These are phyloP conservation scores for Diaporthe sp. DNA, from an alignment of 2,329 filamentous ascomycete genomes.

Conservation along the genomic window DNA sequence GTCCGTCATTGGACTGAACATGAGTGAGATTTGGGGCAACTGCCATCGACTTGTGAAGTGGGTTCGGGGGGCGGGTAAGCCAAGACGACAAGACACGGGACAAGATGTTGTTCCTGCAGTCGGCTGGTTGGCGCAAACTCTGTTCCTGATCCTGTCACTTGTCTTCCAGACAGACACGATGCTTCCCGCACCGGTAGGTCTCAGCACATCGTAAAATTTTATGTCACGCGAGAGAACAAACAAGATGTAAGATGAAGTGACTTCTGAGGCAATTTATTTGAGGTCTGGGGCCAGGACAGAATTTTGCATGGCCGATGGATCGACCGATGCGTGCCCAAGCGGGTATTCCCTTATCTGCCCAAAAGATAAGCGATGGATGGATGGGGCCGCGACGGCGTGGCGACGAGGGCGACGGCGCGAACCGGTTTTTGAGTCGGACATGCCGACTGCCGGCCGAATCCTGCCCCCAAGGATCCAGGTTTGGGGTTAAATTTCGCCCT, in stretches of 20 bases:
- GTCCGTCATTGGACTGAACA: slow-evolving; percentile 36
- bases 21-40: slow-evolving; percentile 34
- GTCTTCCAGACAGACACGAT: slow-evolving; percentile 33
- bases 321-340: slow-evolving; percentile 29
- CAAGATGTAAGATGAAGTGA: not conserved
- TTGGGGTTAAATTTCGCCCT: not conserved
- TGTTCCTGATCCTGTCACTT: not conserved
- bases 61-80: slow-evolving; percentile 19
- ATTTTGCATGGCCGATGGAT: slow-evolving; percentile 33
- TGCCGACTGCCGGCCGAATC: slow-evolving; percentile 26
- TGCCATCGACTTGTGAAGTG: slow-evolving; percentile 38
- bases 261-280: slow-evolving; percentile 16
- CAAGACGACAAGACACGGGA: slow-evolving; percentile 27
- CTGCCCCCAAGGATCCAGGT: slow-evolving; percentile 22
- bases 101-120: not conserved
- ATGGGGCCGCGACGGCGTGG: slow-evolving; percentile 11
- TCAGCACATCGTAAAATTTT: slow-evolving; percentile 39
- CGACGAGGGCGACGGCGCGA: slow-evolving; percentile 16
- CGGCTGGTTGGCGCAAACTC: not conserved
- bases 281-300: slow-evolving; percentile 30
- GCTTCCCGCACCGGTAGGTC: slow-evolving; percentile 39
- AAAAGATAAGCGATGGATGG: slow-evolving; percentile 12
- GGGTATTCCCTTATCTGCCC: slow-evolving; percentile 31
- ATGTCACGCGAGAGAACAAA: not conserved
- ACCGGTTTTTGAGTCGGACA: slow-evolving; percentile 5